Conservation (phyloP, 768 basidiomycete genomes). For the Boletus patriciae region DNA sequence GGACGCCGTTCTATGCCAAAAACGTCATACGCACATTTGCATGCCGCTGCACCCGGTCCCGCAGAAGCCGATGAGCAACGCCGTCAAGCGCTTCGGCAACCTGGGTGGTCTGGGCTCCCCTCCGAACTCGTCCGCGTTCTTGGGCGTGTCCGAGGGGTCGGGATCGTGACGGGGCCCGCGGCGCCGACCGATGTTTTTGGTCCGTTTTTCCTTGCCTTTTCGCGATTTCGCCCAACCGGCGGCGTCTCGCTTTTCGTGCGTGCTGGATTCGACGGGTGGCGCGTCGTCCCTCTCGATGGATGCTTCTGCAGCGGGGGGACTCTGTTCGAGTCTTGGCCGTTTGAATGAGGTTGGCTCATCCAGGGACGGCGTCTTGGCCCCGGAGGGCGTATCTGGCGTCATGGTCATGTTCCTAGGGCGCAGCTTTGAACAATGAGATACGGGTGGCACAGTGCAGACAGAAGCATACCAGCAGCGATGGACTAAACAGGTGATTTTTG, state of each 20-base stretch:
- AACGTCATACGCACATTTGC: constrained; percentile 97
- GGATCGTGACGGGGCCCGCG: constrained; percentile 43
- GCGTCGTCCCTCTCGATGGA: not conserved
- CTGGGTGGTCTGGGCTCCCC: constrained; percentile 46
- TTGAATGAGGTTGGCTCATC: constrained; percentile 10
- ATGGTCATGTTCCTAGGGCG: constrained; percentile 1
- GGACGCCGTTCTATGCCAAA: too few species aligned
- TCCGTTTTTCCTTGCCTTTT: constrained; percentile 38
- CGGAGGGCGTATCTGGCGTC: not conserved
- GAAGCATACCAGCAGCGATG: not conserved
- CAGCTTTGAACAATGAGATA: not conserved
- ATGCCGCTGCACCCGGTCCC: constrained; percentile 92
- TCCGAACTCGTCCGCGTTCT: constrained; percentile 15
- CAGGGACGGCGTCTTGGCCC: constrained; percentile 5
- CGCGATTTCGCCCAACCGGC: constrained; percentile 36
- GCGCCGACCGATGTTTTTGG: constrained; percentile 39
- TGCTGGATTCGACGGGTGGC: not conserved
- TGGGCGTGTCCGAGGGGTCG: constrained; percentile 29
- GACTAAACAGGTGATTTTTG: not conserved
- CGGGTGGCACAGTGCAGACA: not conserved
- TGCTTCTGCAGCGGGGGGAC: not conserved
- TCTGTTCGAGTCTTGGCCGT: constrained; percentile 10
- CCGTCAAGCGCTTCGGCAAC: constrained; percentile 82
- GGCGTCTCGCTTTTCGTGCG: constrained; percentile 22
- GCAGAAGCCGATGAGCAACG: constrained; percentile 85